A percentile compares a stretch with the other conserved stretches of the same genome.
These are phyloP conservation scores for Wickerhamomyces silvicola DNA, from an alignment of 805 yeast species.

Conservation along the genomic window DNA sequence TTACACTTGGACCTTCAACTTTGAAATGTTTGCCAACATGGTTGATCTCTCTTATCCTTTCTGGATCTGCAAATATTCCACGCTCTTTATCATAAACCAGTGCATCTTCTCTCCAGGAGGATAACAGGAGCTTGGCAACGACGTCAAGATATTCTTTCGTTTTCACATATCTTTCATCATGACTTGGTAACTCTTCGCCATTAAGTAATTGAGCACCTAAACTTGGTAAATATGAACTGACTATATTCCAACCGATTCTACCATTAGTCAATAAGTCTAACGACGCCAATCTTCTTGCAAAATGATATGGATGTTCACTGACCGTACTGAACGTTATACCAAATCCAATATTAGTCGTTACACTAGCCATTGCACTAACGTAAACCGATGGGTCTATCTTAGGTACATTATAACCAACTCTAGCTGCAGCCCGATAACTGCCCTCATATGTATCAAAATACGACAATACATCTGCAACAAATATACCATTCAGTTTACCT, in stretches of 20 bases:
- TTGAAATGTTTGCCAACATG: too few species aligned
- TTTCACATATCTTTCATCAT: too few species aligned
- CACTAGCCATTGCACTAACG: conserved; percentile 31
- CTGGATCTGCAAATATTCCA: too few species aligned
- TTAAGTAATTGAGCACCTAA: too few species aligned
- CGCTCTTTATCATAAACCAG: conserved; percentile 25
- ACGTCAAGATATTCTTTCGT: too few species aligned
- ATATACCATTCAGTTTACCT: conserved; percentile 30
- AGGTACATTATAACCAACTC: conserved; percentile 20
- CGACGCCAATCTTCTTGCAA: conserved; percentile 35
- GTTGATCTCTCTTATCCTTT: too few species aligned
- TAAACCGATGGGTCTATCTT: conserved; percentile 27
- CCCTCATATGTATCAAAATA: conserved; percentile 30
- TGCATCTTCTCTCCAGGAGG: conserved; percentile 7
- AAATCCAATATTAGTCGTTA: conserved; percentile 30
- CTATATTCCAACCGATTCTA: conserved; percentile 38
- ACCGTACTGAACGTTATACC: conserved; percentile 36
- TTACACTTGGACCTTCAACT: too few species aligned
- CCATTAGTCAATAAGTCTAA: conserved; percentile 36
- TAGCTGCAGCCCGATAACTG: conserved; percentile 25
- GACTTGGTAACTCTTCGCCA: too few species aligned
- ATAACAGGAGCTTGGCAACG: too few species aligned
- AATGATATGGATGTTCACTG: conserved; percentile 35
- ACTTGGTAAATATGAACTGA: too few species aligned
- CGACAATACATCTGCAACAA: conserved; percentile 33